A percentile compares a stretch with the other conserved stretches of the same genome.
phyloP scores from a whole-genome alignment of 2,329 filamentous ascomycete species.

The Fusarium pseudograminearum region DNA sequence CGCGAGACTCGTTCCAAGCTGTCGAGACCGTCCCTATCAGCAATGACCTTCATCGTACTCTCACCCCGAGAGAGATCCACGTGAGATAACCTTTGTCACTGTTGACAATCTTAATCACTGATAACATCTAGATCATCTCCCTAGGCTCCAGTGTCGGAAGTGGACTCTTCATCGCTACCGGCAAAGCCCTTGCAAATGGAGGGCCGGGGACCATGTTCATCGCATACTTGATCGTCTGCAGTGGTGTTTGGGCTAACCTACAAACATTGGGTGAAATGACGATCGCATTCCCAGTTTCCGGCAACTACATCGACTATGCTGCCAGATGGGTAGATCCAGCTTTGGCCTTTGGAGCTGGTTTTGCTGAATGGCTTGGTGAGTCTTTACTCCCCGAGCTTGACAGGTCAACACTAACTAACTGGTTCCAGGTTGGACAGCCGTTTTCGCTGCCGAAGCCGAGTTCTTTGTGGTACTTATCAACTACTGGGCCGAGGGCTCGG shows the following conservation, averaged over 20 bases:
- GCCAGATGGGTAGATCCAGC: conserved; percentile 39
- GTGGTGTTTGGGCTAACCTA: conserved; percentile 35
- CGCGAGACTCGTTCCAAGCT: neutral
- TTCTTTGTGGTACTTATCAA: conserved; percentile 31
- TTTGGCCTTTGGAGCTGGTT: conserved; percentile 39
- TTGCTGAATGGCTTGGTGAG: conserved; percentile 41
- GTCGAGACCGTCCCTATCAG: neutral
- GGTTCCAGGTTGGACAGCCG: conserved; percentile 31
- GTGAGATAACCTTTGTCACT: neutral
- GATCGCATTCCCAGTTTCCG: conserved; percentile 34
- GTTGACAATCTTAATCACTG: neutral
- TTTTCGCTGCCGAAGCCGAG: conserved; percentile 31
- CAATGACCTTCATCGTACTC: neutral
- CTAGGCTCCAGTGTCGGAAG: conserved; percentile 38
- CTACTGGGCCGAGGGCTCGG: conserved; percentile 22
- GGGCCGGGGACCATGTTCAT: conserved; percentile 40
- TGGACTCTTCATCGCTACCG: conserved; percentile 37
- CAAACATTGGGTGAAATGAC: conserved; percentile 40
- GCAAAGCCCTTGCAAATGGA: conserved; percentile 35
- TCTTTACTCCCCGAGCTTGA: neutral
- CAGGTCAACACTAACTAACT: neutral
- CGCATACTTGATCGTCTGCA: conserved; percentile 34
- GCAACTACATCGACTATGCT: conserved; percentile 40
- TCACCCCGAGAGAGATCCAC: neutral
- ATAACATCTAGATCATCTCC: conserved; percentile 25